phyloP scores from a whole-genome alignment of 73 alveolate species.

The Paramecium octaurelia region DNA sequence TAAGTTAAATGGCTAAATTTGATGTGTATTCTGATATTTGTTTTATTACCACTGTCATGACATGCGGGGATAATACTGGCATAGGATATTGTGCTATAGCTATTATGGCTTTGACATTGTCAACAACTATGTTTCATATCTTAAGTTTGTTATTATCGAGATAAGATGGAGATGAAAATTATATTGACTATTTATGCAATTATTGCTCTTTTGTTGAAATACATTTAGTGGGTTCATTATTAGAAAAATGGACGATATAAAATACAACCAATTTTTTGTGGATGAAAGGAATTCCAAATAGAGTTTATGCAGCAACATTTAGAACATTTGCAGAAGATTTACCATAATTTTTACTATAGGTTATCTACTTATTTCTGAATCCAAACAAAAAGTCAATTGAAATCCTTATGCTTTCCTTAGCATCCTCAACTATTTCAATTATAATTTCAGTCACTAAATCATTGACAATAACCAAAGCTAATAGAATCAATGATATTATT shows the following conservation, averaged over 20 bases:
- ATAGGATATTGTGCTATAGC: background rate
- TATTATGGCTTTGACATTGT: background rate
- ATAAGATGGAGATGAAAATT: conserved; percentile 37
- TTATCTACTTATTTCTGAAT: background rate
- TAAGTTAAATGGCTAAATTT: conserved; percentile 18
- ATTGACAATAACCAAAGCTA: conserved; percentile 26
- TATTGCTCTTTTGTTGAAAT: conserved; percentile 44
- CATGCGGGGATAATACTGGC: background rate
- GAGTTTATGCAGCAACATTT: conserved; percentile 46
- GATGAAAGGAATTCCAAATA: conserved; percentile 28
- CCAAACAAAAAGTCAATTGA: conserved; percentile 1
- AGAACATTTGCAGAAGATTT: conserved; percentile 46
- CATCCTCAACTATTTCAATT: background rate
- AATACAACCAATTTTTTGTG: conserved; percentile 37
- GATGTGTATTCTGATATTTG: conserved; percentile 42
- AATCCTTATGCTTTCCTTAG: background rate
- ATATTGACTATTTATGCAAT: conserved; percentile 35
- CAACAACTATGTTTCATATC: background rate
- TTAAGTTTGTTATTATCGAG: background rate
- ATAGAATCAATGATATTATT: conserved; percentile 13
- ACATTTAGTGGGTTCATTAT: conserved; percentile 20
- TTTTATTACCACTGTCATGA: conserved; percentile 35
- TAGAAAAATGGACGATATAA: conserved; percentile 48
- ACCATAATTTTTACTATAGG: conserved; percentile 39
- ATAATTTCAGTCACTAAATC: conserved; percentile 32